These are phyloP conservation scores for Echinochloa phyllopogon DNA, from an alignment of 176 grass and related monocot species.

Conservation along the genomic window DNA sequence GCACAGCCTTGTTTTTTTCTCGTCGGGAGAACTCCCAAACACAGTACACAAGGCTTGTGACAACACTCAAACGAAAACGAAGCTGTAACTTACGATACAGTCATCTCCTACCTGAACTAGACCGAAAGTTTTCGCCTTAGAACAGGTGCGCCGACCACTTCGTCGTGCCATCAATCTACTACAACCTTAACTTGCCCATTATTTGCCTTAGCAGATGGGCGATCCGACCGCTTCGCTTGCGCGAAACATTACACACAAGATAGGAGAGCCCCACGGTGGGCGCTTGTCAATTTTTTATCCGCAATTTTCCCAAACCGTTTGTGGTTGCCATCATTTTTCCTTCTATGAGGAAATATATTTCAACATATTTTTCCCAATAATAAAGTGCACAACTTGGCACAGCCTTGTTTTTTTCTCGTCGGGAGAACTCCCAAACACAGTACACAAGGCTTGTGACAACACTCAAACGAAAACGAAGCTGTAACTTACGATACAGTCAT, in stretches of 20 bases:
- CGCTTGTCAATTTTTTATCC: not conserved
- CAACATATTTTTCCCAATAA: not conserved
- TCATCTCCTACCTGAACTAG: not conserved
- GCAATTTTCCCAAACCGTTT: not conserved
- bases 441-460: not conserved
- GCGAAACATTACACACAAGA: no score
- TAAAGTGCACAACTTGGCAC: not conserved
- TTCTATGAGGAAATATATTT: no score
- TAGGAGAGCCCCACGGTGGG: conserved; percentile 70
- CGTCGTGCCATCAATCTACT: not conserved
- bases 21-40: not conserved
- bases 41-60: not conserved
- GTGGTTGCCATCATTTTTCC: no score
- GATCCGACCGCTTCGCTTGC: not conserved
- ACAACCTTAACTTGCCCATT: conserved; percentile 38
- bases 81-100: not conserved
- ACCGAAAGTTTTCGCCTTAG: conserved; percentile 3
- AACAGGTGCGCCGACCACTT: conserved; percentile 25
- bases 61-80: conserved; percentile 13
- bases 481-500: not conserved
- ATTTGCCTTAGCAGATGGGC: conserved; percentile 43
- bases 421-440: not conserved
- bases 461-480: not conserved
- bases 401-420: not conserved
- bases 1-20: not conserved